Percentiles rank a stretch among this genome's conserved stretches.
Evolutionary conservation across 2,329 filamentous ascomycete genomes (phyloP).

Genomic region (Cladophialophora carrionii): DNA sequence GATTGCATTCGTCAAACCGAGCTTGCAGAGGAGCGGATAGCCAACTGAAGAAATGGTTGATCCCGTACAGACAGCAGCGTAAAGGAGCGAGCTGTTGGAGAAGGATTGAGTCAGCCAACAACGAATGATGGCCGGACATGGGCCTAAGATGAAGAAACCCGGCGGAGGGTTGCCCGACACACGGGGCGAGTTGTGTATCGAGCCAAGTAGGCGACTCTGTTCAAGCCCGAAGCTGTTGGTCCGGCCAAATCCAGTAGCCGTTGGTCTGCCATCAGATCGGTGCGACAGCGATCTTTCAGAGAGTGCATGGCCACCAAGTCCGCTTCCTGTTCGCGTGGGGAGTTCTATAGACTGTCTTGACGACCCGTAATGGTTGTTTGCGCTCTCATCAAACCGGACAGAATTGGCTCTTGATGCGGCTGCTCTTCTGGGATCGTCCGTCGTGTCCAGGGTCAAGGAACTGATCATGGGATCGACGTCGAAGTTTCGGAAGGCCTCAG

Average conservation of each 20-base stretch:
- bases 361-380: constrained; percentile 87
- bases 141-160: constrained; percentile 80
- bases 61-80: constrained; percentile 89
- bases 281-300: constrained; percentile 91
- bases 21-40: constrained; percentile 70
- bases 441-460: constrained; percentile 80
- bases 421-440: constrained; percentile 82
- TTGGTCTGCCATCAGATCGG: constrained; percentile 93
- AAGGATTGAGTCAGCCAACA: constrained; percentile 94
- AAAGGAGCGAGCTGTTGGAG: constrained; percentile 83
- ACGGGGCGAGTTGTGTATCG: constrained; percentile 69
- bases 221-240: constrained; percentile 89
- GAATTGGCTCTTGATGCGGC: constrained; percentile 87
- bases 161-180: constrained; percentile 71
- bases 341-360: constrained; percentile 84
- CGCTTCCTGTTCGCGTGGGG: constrained; percentile 75
- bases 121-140: constrained; percentile 89
- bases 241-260: constrained; percentile 82
- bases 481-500: constrained; percentile 85
- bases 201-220: constrained; percentile 66
- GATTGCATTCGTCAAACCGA: constrained; percentile 70
- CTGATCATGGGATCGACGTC: constrained; percentile 81
- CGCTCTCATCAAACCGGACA: constrained; percentile 95
- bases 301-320: constrained; percentile 76
- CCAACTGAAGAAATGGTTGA: constrained; percentile 87